phyloP scores from a whole-genome alignment of 805 yeast species.

The Peterozyma toletana region DNA sequence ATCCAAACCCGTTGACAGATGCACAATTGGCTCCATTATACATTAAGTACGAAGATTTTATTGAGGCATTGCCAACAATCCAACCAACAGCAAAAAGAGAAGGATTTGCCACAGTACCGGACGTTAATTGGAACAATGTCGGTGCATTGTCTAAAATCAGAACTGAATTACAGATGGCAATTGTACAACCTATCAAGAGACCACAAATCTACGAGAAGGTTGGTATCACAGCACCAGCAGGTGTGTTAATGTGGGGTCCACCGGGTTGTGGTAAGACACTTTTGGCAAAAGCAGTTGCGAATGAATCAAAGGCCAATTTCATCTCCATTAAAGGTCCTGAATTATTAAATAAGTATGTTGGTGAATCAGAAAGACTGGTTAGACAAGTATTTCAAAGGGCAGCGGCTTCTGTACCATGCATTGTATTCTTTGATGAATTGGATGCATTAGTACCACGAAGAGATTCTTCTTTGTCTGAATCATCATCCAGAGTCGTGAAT shows the following conservation, averaged over 20 bases:
- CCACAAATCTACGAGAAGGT: conserved; percentile 87
- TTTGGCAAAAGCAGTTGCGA: conserved; percentile 95
- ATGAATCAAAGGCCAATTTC: conserved; percentile 93
- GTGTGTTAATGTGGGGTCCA: conserved; percentile 98
- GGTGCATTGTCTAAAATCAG: conserved; percentile 82
- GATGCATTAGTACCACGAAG: conserved; percentile 95
- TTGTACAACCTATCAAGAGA: conserved; percentile 90
- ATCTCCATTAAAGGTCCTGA: conserved; percentile 97
- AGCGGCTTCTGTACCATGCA: conserved; percentile 90
- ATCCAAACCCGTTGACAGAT: conserved; percentile 72
- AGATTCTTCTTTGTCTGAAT: conserved; percentile 81
- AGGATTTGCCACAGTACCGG: conserved; percentile 98
- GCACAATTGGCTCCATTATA: conserved; percentile 72
- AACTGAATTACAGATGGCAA: conserved; percentile 92
- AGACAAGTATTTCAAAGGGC: conserved; percentile 92
- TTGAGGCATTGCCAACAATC: conserved; percentile 80
- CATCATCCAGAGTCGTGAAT: conserved; percentile 90
- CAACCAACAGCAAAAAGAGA: conserved; percentile 98
- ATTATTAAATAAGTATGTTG: conserved; percentile 89
- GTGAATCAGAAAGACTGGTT: conserved; percentile 91
- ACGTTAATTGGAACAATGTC: conserved; percentile 91
- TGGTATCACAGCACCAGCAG: conserved; percentile 95
- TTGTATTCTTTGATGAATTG: conserved; percentile 90
- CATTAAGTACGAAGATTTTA: conserved; percentile 73
- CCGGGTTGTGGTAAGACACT: conserved; percentile 99